These are phyloP conservation scores for Gelatoporia subvermispora DNA, from an alignment of 768 basidiomycete species.

Conservation along the genomic window DNA sequence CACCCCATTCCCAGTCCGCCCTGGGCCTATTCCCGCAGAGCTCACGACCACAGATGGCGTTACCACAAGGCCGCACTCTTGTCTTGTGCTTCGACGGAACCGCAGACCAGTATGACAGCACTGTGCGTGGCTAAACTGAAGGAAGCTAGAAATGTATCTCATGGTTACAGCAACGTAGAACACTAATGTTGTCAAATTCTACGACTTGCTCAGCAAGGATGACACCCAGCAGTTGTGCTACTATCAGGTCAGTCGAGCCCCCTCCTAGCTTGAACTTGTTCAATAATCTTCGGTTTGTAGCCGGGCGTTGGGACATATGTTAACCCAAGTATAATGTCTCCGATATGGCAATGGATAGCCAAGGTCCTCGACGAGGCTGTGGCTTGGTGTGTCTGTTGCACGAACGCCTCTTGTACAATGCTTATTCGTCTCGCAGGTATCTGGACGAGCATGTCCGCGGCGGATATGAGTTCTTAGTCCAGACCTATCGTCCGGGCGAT, in stretches of 20 bases:
- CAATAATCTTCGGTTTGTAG: conserved; percentile 20
- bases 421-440: conserved; percentile 40
- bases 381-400: conserved; percentile 50
- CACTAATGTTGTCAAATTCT: conserved; percentile 69
- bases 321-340: conserved; percentile 63
- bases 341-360: conserved; percentile 53
- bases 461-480: conserved; percentile 77
- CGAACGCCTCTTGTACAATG: not conserved
- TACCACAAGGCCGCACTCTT: conserved; percentile 32
- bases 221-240: conserved; percentile 46
- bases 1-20: not conserved
- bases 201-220: conserved; percentile 61
- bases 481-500: conserved; percentile 69
- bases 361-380: conserved; percentile 62
- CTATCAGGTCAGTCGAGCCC: conserved; percentile 52
- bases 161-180: conserved; percentile 31
- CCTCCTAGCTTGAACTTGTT: not conserved
- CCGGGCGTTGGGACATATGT: conserved; percentile 47
- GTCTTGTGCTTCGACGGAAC: conserved; percentile 74
- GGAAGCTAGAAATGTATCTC: not conserved
- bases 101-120: conserved; percentile 41
- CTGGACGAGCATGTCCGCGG: conserved; percentile 66
- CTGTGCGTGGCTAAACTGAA: conserved; percentile 29
- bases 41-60: conserved; percentile 11
- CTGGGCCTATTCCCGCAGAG: not conserved